These are phyloP conservation scores for Oropetium thomaeum DNA, from an alignment of 176 grass and related monocot genomes.

Conservation along the genomic window DNA sequence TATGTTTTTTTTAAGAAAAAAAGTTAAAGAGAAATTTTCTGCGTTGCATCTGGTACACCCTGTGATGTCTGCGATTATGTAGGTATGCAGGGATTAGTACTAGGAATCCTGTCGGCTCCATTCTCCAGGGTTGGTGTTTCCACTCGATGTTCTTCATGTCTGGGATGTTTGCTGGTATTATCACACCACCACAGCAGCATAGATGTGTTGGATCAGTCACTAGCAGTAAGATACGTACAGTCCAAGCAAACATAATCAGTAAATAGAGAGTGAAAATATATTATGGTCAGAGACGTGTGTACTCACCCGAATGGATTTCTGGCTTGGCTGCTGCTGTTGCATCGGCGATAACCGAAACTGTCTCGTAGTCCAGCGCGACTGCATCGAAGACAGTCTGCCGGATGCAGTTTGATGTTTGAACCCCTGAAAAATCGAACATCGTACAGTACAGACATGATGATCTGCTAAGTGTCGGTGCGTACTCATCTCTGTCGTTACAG, in stretches of 20 bases:
- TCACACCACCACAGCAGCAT: no score
- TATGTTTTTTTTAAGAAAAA: neutral
- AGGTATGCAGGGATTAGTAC: neutral
- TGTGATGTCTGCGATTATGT: neutral
- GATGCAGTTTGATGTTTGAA: conserved; percentile 95
- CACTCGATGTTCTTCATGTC: conserved; percentile 84
- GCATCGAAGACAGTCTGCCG: conserved; percentile 94
- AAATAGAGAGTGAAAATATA: neutral
- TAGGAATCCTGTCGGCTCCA: conserved; percentile 42
- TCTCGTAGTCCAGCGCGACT: conserved; percentile 70
- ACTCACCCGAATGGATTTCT: conserved; percentile 82
- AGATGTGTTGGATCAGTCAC: conserved; percentile 7
- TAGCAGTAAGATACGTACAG: neutral
- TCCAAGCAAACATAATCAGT: neutral
- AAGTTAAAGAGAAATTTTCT: neutral
- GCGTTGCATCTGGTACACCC: neutral
- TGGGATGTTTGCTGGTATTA: conserved; percentile 72
- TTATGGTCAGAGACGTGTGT: neutral
- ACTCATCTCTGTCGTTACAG: neutral
- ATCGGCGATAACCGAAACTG: conserved; percentile 70
- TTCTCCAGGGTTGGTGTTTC: conserved; percentile 68
- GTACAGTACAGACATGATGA: neutral
- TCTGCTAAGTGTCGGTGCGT: no score
- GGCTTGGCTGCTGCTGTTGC: conserved; percentile 78
- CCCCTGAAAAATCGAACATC: conserved; percentile 31